Evolutionary conservation across 257 asterid genomes (phyloP).

Genomic region (Rehmannia glutinosa): DNA sequence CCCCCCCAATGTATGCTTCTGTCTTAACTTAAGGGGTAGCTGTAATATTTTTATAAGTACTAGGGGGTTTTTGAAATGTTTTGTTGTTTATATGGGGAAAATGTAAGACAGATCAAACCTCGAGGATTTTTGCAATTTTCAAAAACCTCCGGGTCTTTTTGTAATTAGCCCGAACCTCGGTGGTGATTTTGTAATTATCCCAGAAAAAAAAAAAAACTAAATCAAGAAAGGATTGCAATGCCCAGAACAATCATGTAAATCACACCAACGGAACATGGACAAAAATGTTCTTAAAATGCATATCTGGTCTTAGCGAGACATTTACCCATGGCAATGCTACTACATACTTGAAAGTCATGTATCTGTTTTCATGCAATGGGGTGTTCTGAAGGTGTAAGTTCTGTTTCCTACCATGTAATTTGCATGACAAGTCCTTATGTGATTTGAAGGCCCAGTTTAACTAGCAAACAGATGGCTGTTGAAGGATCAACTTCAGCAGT

Average conservation of each 20-base stretch:
- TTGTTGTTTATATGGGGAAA: too few species aligned
- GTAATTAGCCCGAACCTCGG: too few species aligned
- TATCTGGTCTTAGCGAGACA: background rate
- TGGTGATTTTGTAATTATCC: too few species aligned
- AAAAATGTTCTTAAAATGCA: slow-evolving; percentile 3
- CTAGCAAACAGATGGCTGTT: background rate
- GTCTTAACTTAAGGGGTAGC: too few species aligned
- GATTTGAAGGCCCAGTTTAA: background rate
- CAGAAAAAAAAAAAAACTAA: background rate
- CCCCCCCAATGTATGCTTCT: too few species aligned
- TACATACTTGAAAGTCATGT: slow-evolving; percentile 5
- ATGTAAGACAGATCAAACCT: too few species aligned
- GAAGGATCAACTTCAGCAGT: background rate
- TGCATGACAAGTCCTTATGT: background rate
- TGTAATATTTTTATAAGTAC: too few species aligned
- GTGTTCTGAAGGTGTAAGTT: background rate
- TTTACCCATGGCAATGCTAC: background rate
- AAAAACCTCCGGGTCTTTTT: too few species aligned
- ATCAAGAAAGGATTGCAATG: background rate
- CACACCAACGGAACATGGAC: background rate
- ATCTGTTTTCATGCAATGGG: too few species aligned
- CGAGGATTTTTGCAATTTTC: too few species aligned
- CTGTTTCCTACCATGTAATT: background rate
- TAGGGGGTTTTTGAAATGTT: too few species aligned
- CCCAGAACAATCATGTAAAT: background rate